These are phyloP conservation scores for Plenodomus biglobosus DNA, from an alignment of 2,329 filamentous ascomycete genomes.

Conservation along the genomic window DNA sequence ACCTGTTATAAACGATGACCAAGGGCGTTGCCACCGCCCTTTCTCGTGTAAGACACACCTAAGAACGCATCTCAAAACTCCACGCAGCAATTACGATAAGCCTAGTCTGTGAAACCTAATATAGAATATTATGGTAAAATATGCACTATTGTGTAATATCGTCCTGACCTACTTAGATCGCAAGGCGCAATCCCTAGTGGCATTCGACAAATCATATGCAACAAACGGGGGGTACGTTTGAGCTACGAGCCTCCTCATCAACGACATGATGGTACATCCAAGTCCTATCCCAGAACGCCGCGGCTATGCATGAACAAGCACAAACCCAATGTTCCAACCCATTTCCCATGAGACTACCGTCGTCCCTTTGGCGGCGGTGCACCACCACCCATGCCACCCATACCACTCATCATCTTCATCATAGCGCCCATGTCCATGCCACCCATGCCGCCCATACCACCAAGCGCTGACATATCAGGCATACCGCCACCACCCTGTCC, in stretches of 20 bases:
- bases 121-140: too few relatives aligned
- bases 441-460: constrained; percentile 60
- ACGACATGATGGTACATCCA: neutral
- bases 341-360: constrained; percentile 15
- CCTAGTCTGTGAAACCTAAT: too few relatives aligned
- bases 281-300: constrained; percentile 22
- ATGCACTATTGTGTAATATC: too few relatives aligned
- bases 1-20: too few relatives aligned
- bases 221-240: neutral
- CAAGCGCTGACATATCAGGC: constrained; percentile 63
- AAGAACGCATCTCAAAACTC: too few relatives aligned
- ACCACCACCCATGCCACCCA: constrained; percentile 30
- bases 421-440: constrained; percentile 45
- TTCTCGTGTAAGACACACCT: too few relatives aligned
- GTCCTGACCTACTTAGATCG: too few relatives aligned
- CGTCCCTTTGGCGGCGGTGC: constrained; percentile 21
- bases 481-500: constrained; percentile 64
- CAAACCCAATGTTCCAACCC: neutral
- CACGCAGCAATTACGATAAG: too few relatives aligned
- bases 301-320: constrained; percentile 31
- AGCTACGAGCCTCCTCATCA: too few relatives aligned
- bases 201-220: too few relatives aligned
- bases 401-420: constrained; percentile 43
- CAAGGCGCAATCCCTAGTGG: too few relatives aligned
- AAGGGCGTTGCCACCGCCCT: too few relatives aligned